Conservation (phyloP, 192 early-diverging fungal species). For the Linnemannia hyalina region DNA sequence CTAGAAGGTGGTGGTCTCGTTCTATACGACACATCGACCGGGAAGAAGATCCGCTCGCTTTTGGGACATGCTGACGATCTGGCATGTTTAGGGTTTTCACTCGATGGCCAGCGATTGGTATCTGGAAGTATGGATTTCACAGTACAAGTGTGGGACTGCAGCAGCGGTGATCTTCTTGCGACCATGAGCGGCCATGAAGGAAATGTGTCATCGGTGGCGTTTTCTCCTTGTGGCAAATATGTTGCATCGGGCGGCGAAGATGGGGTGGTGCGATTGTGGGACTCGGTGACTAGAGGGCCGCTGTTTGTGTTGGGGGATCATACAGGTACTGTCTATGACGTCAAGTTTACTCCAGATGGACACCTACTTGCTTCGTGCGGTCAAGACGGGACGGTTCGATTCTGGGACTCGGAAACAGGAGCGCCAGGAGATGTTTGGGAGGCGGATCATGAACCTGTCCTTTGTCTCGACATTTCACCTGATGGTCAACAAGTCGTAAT, state of each 20-base stretch:
- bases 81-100: background rate
- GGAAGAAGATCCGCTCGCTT: background rate
- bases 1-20: too few relatives aligned
- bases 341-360: slow-evolving; percentile 1
- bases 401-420: background rate
- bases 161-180: background rate
- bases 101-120: background rate
- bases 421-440: background rate
- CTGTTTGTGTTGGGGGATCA: background rate
- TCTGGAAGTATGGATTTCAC: background rate
- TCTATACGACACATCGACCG: background rate
- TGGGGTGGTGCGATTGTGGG: background rate
- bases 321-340: background rate
- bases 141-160: background rate
- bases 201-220: background rate
- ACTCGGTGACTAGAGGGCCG: background rate
- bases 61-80: background rate
- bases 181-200: background rate
- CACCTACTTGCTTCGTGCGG: background rate
- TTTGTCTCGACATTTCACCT: background rate
- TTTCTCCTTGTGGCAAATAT: background rate
- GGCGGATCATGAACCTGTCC: background rate
- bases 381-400: background rate
- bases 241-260: background rate
- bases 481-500: background rate